Conservation (phyloP, 148 eudicot genomes). For the Camellia japonica region DNA sequence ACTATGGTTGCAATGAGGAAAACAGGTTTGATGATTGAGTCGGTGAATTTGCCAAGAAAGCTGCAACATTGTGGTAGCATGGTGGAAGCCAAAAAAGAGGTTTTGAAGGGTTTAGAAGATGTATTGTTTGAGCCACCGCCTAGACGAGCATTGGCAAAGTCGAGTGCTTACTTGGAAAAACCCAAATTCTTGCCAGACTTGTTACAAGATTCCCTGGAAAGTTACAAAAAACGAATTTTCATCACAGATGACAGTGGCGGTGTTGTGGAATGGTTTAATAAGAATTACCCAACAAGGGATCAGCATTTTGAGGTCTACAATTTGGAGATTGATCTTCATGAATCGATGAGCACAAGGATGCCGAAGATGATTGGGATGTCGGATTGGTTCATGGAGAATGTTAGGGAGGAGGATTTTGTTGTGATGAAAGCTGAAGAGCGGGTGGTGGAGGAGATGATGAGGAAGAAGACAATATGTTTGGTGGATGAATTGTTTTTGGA, state of each 20-base stretch:
- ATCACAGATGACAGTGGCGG: slow-evolving; percentile 28
- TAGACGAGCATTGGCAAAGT: slow-evolving; percentile 14
- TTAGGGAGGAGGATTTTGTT: slow-evolving; percentile 27
- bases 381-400: slow-evolving; percentile 28
- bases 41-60: neutral
- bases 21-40: neutral
- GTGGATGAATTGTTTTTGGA: slow-evolving; percentile 46
- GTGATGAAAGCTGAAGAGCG: slow-evolving; percentile 42
- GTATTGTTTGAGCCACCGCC: slow-evolving; percentile 41
- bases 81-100: slow-evolving; percentile 25
- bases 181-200: slow-evolving; percentile 38
- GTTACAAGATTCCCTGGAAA: slow-evolving; percentile 29
- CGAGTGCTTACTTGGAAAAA: slow-evolving; percentile 7
- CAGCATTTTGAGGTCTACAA: slow-evolving; percentile 30
- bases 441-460: slow-evolving; percentile 37
- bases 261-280: slow-evolving; percentile 31
- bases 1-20: slow-evolving; percentile 40
- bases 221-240: slow-evolving; percentile 28
- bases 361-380: slow-evolving; percentile 6
- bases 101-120: slow-evolving; percentile 39
- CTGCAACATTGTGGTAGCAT: slow-evolving; percentile 18
- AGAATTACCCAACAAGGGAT: slow-evolving; percentile 28
- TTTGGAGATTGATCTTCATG: slow-evolving; percentile 14
- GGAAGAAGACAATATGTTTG: slow-evolving; percentile 27
- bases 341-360: neutral